Percentiles rank a stretch among this genome's conserved stretches.
Evolutionary conservation across 2,329 filamentous ascomycete species (phyloP).

Genomic region (Penicillium palitans): DNA sequence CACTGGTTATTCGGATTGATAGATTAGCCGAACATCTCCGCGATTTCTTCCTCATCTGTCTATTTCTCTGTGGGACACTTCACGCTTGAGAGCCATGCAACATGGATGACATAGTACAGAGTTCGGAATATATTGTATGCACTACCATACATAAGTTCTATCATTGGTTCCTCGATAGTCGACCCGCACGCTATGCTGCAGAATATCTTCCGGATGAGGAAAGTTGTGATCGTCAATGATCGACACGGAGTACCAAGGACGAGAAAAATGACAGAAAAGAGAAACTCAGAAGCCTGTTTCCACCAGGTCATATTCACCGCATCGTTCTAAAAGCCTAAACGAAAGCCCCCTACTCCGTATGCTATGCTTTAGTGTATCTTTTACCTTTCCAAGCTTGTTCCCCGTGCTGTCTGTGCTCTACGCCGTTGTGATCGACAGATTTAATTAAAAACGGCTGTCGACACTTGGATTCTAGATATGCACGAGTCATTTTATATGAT

Average conservation of each 20-base stretch:
- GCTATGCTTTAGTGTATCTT: neutral
- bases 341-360: neutral
- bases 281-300: neutral
- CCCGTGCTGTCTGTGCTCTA: conserved; percentile 3
- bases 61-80: neutral
- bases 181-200: neutral
- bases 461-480: neutral
- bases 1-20: neutral
- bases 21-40: conserved; percentile 1
- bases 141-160: no score
- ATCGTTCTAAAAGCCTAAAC: neutral
- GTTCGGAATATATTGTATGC: neutral
- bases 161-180: neutral
- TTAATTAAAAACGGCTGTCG: conserved; percentile 4
- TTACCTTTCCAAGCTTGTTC: neutral
- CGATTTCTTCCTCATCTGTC: neutral
- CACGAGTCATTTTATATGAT: neutral
- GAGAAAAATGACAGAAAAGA: neutral
- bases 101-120: neutral
- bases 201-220: neutral
- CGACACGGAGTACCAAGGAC: neutral
- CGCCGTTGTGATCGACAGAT: conserved; percentile 1
- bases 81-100: neutral
- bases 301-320: neutral
- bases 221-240: conserved; percentile 4